Evolutionary conservation across 2,329 filamentous ascomycete species (phyloP), one percentile per base, ranked within the genome.

Genomic region (Talaromyces sp.): DNA sequence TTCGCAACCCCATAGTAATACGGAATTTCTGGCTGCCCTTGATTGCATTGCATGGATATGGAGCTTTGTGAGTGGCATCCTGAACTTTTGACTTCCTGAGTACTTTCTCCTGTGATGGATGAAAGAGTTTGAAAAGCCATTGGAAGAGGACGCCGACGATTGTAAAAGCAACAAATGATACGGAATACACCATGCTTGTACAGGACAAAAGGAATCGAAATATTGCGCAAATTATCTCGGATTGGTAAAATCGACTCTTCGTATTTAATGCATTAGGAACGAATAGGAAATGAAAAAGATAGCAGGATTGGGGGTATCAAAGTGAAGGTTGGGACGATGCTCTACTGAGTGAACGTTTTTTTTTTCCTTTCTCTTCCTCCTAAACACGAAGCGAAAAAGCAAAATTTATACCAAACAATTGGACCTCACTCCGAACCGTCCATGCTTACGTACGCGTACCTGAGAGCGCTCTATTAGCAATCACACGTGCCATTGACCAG

Each of bases 1-100:
- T 79, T 60, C 74, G 76, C 16, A 84, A 72, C 16, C 81, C 80
- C 76, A 83, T 81, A 66, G 79, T 79, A 52, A 80, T 77, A 33
- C 75, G 73, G 55, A 78, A 77, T 65, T 73, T 70, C 42, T 74
- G 73, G 61, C 72, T 69, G 7, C 75, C 76, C 61, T 71, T 74
- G 65, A 78, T 77, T 31, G 74, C 73, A 52, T 73, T 71, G 9
- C 71, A 70, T 28, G 76, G 76, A 64, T 77, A 77, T 8, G 75
- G 75, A 28, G 70, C 67, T 67, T 75, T 69, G 40, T 69, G 69
- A 56, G 75, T 74, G 40, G 75, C 65, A 46, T 77, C 71, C 23
- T 48, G 48, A 61, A 61, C 66, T 3, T 66, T 52, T 37, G 42
- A 14, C 16, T 61, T 42, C 61, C 63, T 46, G 28, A 46, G 39